These are phyloP conservation scores for Leucogyrophana mollusca DNA, from an alignment of 768 basidiomycete genomes.

Conservation along the genomic window DNA sequence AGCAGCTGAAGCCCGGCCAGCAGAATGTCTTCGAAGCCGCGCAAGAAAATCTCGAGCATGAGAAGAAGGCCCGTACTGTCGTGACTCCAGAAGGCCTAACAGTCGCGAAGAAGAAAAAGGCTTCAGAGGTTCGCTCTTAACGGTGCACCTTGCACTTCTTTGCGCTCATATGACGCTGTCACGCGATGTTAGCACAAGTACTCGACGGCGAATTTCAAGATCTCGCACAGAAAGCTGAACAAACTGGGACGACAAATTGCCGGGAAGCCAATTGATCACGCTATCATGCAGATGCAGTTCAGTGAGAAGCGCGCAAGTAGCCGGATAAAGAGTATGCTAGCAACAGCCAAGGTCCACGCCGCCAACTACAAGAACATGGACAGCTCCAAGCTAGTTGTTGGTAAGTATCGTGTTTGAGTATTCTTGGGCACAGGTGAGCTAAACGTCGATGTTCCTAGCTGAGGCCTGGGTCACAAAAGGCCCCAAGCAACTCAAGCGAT, in stretches of 20 bases:
- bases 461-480: conserved; percentile 96
- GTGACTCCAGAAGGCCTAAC: conserved; percentile 7
- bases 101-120: conserved; percentile 20
- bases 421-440: conserved; percentile 4
- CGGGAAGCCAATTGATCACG: conserved; percentile 89
- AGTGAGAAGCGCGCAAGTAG: conserved; percentile 88
- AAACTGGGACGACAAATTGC: conserved; percentile 84
- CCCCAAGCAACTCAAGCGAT: conserved; percentile 52
- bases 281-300: conserved; percentile 96
- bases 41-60: conserved; percentile 14
- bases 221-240: conserved; percentile 91
- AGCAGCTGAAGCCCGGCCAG: conserved; percentile 41
- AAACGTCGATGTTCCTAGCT: conserved; percentile 43
- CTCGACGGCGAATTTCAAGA: conserved; percentile 90
- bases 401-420: conserved; percentile 45
- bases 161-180: neutral
- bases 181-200: conserved; percentile 74
- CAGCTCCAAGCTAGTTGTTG: conserved; percentile 71
- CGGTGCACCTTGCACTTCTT: neutral
- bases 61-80: conserved; percentile 5
- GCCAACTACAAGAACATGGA: conserved; percentile 72
- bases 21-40: conserved; percentile 46
- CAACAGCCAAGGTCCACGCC: conserved; percentile 85
- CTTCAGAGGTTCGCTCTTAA: conserved; percentile 24
- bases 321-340: conserved; percentile 86